Evolutionary conservation across 2,329 filamentous ascomycete genomes (phyloP).

Genomic region (Aspergillus fumigatus): DNA sequence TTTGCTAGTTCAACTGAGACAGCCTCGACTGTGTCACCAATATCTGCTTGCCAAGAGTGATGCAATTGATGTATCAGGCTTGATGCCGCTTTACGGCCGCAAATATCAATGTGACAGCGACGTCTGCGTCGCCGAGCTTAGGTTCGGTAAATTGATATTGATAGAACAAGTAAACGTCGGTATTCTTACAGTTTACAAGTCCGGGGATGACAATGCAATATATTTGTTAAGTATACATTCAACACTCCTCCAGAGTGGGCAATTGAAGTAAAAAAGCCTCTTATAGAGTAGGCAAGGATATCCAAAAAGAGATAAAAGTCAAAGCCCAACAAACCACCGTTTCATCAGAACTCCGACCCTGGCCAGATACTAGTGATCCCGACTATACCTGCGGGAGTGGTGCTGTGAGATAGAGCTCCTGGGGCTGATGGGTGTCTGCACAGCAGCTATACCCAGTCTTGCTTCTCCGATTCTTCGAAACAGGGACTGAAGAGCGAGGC

Average conservation of each 20-base stretch:
- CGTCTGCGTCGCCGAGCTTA: not conserved
- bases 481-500: constrained; percentile 70
- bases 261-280: constrained; percentile 8
- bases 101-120: not conserved
- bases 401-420: constrained; percentile 34
- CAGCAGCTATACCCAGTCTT: constrained; percentile 45
- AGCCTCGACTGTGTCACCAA: not conserved
- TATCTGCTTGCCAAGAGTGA: not conserved
- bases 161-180: not conserved
- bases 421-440: constrained; percentile 28
- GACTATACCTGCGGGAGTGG: constrained; percentile 26
- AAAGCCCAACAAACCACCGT: constrained; percentile 1
- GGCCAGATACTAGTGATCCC: constrained; percentile 17
- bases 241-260: constrained; percentile 12
- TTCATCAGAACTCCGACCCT: constrained; percentile 1
- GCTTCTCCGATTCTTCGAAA: constrained; percentile 80
- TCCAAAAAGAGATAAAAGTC: constrained; percentile 23
- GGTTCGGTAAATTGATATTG: not conserved
- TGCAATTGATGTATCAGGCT: not conserved
- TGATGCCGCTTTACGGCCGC: not conserved
- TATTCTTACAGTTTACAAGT: not conserved
- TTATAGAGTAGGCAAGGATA: constrained; percentile 24
- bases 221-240: constrained; percentile 19
- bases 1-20: not conserved
- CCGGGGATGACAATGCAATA: not conserved